phyloP scores from a whole-genome alignment of 768 basidiomycete species.

The Amanita phalloides region DNA sequence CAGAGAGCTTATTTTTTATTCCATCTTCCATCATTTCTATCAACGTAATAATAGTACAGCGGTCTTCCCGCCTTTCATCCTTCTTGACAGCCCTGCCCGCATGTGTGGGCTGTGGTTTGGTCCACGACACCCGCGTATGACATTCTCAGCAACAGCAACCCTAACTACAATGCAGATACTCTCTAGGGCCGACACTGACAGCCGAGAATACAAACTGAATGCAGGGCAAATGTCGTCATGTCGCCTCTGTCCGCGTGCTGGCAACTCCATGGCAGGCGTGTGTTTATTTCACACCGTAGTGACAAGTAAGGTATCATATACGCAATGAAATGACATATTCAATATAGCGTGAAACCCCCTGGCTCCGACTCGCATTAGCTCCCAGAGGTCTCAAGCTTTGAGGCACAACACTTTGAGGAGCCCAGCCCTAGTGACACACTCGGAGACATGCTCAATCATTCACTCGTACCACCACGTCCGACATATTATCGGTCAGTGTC shows the following conservation, averaged over 20 bases:
- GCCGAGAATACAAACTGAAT: no score
- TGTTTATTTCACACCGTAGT: background rate
- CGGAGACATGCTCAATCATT: background rate
- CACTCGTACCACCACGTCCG: background rate
- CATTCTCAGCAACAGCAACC: no score
- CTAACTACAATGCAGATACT: no score
- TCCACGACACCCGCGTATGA: no score
- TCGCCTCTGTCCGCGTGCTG: background rate
- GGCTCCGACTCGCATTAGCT: background rate
- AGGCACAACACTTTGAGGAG: no score
- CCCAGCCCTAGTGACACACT: background rate
- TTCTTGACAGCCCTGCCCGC: no score
- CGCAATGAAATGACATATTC: background rate
- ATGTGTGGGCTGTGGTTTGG: no score
- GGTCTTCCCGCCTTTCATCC: no score
- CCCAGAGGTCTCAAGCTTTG: background rate
- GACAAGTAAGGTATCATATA: background rate
- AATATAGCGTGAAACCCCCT: background rate
- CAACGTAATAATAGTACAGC: no score
- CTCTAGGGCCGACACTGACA: no score
- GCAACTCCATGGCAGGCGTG: no score
- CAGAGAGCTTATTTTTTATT: slow-evolving; percentile 6
- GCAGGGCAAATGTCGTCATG: background rate
- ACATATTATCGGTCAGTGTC: background rate
- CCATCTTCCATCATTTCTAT: no score